phyloP scores from a whole-genome alignment of 2,329 filamentous ascomycete species.

The Biscogniauxia mediterranea region DNA sequence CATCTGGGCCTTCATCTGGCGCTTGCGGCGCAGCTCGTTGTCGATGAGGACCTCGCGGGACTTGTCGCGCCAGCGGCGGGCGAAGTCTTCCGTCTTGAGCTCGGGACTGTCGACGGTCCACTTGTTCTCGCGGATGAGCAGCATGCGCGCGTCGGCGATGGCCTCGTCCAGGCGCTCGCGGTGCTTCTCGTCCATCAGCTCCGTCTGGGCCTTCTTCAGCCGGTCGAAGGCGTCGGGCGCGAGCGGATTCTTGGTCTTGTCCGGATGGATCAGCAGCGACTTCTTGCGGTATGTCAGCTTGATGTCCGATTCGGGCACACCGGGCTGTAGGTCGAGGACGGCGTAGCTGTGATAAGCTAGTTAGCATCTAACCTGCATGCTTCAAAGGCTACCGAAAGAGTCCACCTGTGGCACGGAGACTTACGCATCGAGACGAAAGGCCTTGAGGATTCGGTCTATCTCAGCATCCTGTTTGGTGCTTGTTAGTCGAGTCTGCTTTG shows the following conservation, averaged over 20 bases:
- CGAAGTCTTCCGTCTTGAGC: slow-evolving; percentile 79
- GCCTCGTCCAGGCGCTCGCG: slow-evolving; percentile 86
- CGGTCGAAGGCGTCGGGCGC: slow-evolving; percentile 96
- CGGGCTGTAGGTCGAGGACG: slow-evolving; percentile 91
- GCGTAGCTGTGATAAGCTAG: slow-evolving; percentile 62
- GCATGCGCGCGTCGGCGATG: slow-evolving; percentile 92
- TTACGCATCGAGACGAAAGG: slow-evolving; percentile 72
- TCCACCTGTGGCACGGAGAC: slow-evolving; percentile 17
- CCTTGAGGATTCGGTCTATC: slow-evolving; percentile 89
- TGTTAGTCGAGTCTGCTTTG: slow-evolving; percentile 17
- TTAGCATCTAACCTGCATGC: background rate
- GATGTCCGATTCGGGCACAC: slow-evolving; percentile 94
- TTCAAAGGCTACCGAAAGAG: background rate
- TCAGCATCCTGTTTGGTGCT: slow-evolving; percentile 72
- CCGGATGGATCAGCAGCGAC: slow-evolving; percentile 97
- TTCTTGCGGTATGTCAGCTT: slow-evolving; percentile 93
- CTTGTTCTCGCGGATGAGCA: slow-evolving; percentile 91
- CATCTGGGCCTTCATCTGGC: slow-evolving; percentile 91
- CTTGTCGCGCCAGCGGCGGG: slow-evolving; percentile 85
- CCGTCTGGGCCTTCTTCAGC: slow-evolving; percentile 88
- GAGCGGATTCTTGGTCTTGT: slow-evolving; percentile 88
- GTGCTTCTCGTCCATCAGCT: slow-evolving; percentile 91
- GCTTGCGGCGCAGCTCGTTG: slow-evolving; percentile 78
- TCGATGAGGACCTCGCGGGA: slow-evolving; percentile 86
- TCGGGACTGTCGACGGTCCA: slow-evolving; percentile 88